Evolutionary conservation across 192 early-diverging fungal species (phyloP), one percentile per base, ranked within the genome.

Genomic region (Pilaira anomala): DNA sequence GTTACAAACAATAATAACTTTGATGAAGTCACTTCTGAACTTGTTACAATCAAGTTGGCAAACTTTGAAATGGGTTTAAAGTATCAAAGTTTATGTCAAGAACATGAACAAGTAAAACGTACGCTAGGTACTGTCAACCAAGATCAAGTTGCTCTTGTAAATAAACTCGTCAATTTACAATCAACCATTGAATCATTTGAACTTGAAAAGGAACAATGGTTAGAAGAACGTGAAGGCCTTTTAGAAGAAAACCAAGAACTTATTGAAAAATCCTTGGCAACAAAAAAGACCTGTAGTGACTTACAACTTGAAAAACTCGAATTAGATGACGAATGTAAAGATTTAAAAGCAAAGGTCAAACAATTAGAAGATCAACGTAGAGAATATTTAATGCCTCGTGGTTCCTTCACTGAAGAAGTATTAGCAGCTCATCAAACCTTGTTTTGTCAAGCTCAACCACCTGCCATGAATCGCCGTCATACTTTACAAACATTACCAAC

Each of bases 51-150:
- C 21, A 78, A 78, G 42, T 18, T 69, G 22, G 73, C 71, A 22
- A 78, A 78, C 25, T 76, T 70, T 62, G 76, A 74, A 50, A 67
- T 78, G 65, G 62, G 69, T 7, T 68, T 74, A 40, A 70, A 78
- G 33, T 66, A 71, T 50, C 66, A 74, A 61, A 30, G 48, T n/a
- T 41, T 77, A 18, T 75, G 73, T 33, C 58, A 69, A 42, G 46
- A 55, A 13, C 48, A 75, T 44, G 62, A 66, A 30, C 60, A 66
- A 18, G 40, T 69, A 19, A 63, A 69, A 19, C 51, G 56, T 8
- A 58, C 40, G 12, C 41, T 78, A 7, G 40, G 66, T 19, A 44
- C 53, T 12, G 30, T 68, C 6, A 44, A 67, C 22, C 54, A 74
- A 3, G 46, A 42, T 24, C 66, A 80, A 39, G 42, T 45, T 14